Base-by-base conservation (phyloP, 2,329 filamentous ascomycete genomes). In the Byssoonygena ceratinophila region DNA sequence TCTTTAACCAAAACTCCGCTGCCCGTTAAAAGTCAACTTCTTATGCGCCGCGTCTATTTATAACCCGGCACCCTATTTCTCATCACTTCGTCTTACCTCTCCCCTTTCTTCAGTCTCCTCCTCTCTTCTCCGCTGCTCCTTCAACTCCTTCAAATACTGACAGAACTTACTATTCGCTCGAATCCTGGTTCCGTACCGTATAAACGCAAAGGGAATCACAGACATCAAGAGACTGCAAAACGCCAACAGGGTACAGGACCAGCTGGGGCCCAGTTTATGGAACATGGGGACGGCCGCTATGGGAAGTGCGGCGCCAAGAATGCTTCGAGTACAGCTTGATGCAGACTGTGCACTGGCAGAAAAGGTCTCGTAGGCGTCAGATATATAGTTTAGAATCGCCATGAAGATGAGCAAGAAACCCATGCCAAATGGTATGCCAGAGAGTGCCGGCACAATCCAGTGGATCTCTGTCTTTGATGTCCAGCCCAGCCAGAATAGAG, bases 361-460 rank as follows among this genome's bases (percentile, higher is more conserved):
- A 58, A 77, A 82, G n/a, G 80, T 75, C 59, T 83, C 78, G 63
- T 85, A 85, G 5, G 81, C 81, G 60, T 84, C 81, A 43, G 76
- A 79, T 18, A 83, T 70, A 60, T 83, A 84, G 63, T 83, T 83
- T 22, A 84, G 65, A 55, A 82, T 72, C 1, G 80, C 77, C 71
- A 83, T 81, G 64, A 84, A 84, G 48, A 84, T 80, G 14, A 83
- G 48, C 25, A 69, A 68, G 58, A 79, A 83, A 4, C 79, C 82
- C 55, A 76, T 63, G n/a, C 82, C 81, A 55, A 84, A 84, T 0
- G 76, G 73, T 1, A 84, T 63, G 1, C 82, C 81, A 1, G 79
- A 79, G 9, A 82, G 63, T 68, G 83, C 77, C 4, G 81, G 81
- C 0, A 64, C 63, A 2, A 66, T 61, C 67, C 68, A 70, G 52